A percentile compares a stretch with the other conserved stretches of the same genome.
Evolutionary conservation across 352 stramenopile genomes (phyloP).

Genomic region (Phytophthora pinifolia): DNA sequence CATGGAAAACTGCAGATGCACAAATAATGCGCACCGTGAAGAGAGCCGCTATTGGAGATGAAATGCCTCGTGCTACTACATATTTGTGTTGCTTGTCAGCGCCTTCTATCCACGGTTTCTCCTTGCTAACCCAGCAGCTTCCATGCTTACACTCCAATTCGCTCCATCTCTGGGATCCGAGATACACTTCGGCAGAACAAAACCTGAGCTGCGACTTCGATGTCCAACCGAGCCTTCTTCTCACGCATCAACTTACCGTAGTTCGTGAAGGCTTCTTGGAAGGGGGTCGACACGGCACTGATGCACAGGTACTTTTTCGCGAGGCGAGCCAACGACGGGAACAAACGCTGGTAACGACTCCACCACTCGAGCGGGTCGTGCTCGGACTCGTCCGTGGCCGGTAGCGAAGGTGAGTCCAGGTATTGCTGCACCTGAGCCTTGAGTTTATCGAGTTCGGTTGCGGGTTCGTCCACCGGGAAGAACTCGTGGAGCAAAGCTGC

Average conservation of each 20-base stretch:
- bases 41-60: too few species aligned
- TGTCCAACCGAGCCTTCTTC: constrained; percentile 76
- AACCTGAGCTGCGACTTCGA: constrained; percentile 76
- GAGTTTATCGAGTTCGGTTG: constrained; percentile 60
- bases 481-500: constrained; percentile 56
- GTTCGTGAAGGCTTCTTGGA: constrained; percentile 80
- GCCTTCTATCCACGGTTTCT: too few species aligned
- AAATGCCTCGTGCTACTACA: too few species aligned
- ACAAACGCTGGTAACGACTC: constrained; percentile 71
- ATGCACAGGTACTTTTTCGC: constrained; percentile 80
- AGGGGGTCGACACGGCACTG: constrained; percentile 70
- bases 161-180: constrained; percentile 81
- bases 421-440: constrained; percentile 71
- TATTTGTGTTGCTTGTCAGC: too few species aligned
- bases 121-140: too few species aligned
- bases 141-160: constrained; percentile 60
- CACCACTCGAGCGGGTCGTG: constrained; percentile 85
- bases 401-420: constrained; percentile 63
- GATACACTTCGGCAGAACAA: constrained; percentile 81
- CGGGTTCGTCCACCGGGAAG: constrained; percentile 56
- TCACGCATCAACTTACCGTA: constrained; percentile 76
- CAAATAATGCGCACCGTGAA: too few species aligned
- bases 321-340: constrained; percentile 65
- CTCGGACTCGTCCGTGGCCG: constrained; percentile 65
- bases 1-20: too few species aligned